These are phyloP conservation scores for Jamesozyma lodderae DNA, from an alignment of 805 yeast species.

Conservation along the genomic window DNA sequence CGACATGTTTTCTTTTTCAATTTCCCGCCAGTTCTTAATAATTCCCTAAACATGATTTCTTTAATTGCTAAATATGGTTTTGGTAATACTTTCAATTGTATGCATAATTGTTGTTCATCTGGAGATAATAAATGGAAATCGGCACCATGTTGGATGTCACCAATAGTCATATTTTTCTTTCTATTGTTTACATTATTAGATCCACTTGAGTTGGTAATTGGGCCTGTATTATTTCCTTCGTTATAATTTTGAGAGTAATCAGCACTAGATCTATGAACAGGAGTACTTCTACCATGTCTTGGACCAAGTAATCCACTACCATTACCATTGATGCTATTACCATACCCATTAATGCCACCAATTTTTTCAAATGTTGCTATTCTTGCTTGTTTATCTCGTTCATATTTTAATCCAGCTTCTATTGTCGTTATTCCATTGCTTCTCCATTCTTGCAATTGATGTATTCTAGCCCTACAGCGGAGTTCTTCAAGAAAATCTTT, in stretches of 20 bases:
- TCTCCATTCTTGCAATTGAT: constrained; percentile 90
- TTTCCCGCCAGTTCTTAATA: constrained; percentile 74
- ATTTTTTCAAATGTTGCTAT: constrained; percentile 51
- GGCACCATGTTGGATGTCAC: constrained; percentile 67
- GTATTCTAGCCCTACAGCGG: constrained; percentile 68
- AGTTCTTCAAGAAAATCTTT: constrained; percentile 71
- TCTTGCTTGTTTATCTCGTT: constrained; percentile 73
- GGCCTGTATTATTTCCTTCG: constrained; percentile 24
- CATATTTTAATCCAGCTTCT: constrained; percentile 78
- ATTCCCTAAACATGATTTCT: constrained; percentile 79
- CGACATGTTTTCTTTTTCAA: constrained; percentile 79
- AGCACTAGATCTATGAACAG: constrained; percentile 22
- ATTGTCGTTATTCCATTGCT: constrained; percentile 76
- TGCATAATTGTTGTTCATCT: constrained; percentile 84
- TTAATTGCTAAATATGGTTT: constrained; percentile 92
- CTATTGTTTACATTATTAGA: not conserved
- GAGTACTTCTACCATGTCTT: constrained; percentile 22
- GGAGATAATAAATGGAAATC: constrained; percentile 75
- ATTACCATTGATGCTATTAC: constrained; percentile 17
- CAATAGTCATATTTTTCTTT: constrained; percentile 40
- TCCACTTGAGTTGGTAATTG: not conserved
- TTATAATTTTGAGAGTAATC: constrained; percentile 22
- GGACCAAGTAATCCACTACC: constrained; percentile 14
- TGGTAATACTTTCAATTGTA: constrained; percentile 75
- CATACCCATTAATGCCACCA: constrained; percentile 23